Evolutionary conservation across 139 green algal species (phyloP).

Genomic region (Chlamydomonas schloesseri): DNA sequence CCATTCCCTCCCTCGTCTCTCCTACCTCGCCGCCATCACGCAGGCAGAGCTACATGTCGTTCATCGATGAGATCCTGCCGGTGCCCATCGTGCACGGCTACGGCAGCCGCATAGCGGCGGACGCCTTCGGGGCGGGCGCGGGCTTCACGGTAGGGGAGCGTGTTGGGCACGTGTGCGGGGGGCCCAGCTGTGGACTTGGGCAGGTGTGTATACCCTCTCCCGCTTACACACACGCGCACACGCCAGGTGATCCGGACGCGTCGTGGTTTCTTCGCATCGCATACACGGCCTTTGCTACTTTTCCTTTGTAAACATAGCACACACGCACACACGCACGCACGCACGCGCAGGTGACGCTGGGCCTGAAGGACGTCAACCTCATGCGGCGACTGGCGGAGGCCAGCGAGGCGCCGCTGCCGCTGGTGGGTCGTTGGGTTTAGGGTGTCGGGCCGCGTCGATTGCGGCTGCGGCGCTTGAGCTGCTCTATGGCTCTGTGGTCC

Average conservation of each 20-base stretch:
- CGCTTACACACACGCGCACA: too few relatives aligned
- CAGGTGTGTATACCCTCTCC: too few relatives aligned
- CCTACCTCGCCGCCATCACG: background rate
- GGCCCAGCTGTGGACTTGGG: too few relatives aligned
- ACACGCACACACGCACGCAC: too few relatives aligned
- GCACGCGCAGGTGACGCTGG: slow-evolving; percentile 6
- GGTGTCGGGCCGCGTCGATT: too few relatives aligned
- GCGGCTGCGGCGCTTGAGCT: too few relatives aligned
- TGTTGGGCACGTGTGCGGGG: too few relatives aligned
- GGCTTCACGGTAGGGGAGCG: slow-evolving; percentile 11
- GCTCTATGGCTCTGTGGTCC: too few relatives aligned
- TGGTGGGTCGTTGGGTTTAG: slow-evolving; percentile 5
- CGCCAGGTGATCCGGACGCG: too few relatives aligned
- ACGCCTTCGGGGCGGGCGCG: slow-evolving; percentile 5
- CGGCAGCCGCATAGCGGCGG: background rate
- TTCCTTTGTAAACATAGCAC: too few relatives aligned
- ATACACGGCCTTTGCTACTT: too few relatives aligned
- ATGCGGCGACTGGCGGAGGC: slow-evolving; percentile 11
- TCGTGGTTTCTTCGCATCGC: too few relatives aligned
- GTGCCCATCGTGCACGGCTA: slow-evolving; percentile 41
- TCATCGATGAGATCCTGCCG: slow-evolving; percentile 30
- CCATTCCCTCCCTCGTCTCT: background rate
- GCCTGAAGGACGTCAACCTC: slow-evolving; percentile 38
- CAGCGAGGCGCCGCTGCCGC: slow-evolving; percentile 24
- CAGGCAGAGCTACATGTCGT: slow-evolving; percentile 4